A percentile compares a stretch with the other conserved stretches of the same genome.
Evolutionary conservation across 257 asterid species (phyloP).

Genomic region (Salvia miltiorrhiza): DNA sequence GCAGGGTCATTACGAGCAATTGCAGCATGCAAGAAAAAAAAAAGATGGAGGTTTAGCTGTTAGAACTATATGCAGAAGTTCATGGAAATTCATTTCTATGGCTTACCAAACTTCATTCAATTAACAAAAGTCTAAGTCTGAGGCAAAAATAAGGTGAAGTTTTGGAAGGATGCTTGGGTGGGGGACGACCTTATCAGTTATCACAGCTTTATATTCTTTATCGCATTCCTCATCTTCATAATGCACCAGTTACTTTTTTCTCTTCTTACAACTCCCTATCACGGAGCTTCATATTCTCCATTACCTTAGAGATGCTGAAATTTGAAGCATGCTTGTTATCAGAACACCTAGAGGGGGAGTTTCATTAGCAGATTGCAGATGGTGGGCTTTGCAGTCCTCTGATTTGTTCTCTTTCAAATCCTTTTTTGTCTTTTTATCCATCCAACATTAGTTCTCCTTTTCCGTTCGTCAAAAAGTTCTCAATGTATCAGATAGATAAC

Average conservation of each 20-base stretch:
- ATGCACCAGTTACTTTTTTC: no score
- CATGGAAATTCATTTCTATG: neutral
- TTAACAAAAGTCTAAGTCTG: neutral
- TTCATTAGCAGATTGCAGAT: neutral
- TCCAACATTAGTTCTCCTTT: neutral
- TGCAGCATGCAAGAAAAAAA: neutral
- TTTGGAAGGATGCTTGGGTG: neutral
- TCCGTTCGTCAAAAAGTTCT: neutral
- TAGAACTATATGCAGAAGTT: neutral
- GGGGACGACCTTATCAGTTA: neutral
- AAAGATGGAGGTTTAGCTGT: neutral
- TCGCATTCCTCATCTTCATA: neutral
- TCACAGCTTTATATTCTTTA: neutral
- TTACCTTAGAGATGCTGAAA: neutral
- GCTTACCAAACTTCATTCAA: neutral
- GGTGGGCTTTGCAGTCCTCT: neutral
- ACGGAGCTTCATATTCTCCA: neutral
- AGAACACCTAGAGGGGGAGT: neutral
- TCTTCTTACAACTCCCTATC: neutral
- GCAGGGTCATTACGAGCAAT: neutral
- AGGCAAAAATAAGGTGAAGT: neutral
- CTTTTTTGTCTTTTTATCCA: neutral
- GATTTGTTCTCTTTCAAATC: neutral
- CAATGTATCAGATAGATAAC: neutral
- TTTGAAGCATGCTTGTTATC: no score